Conservation (phyloP, 2,329 filamentous ascomycete species). For the Fusarium chaquense region DNA sequence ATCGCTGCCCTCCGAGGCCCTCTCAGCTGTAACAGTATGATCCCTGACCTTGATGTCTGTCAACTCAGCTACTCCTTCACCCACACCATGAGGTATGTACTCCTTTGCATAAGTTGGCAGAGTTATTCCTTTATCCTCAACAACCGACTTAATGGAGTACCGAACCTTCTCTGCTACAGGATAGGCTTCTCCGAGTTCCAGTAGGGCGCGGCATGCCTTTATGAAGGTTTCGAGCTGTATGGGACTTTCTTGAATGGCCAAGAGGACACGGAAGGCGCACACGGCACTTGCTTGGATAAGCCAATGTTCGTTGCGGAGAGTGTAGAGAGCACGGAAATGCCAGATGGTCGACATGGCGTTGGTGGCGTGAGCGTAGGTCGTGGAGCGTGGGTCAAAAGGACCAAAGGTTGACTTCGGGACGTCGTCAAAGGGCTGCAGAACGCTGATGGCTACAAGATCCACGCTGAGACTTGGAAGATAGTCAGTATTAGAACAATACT, state of each 20-base stretch:
- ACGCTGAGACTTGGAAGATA: background rate
- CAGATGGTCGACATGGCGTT: conserved; percentile 37
- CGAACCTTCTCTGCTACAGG: conserved; percentile 26
- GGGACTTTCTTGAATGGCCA: conserved; percentile 19
- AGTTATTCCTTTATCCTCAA: conserved; percentile 12
- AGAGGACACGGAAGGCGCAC: conserved; percentile 29
- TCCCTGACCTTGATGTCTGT: conserved; percentile 25
- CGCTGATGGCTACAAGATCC: conserved; percentile 25
- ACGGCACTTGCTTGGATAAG: conserved; percentile 23
- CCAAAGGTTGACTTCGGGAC: conserved; percentile 27
- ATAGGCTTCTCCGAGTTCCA: conserved; percentile 23
- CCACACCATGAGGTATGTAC: conserved; percentile 6
- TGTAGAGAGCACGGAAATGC: conserved; percentile 32
- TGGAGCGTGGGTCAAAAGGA: conserved; percentile 17
- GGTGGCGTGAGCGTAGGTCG: conserved; percentile 24
- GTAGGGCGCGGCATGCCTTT: conserved; percentile 28
- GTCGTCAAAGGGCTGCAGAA: conserved; percentile 26
- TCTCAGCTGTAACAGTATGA: conserved; percentile 25
- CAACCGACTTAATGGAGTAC: conserved; percentile 18
- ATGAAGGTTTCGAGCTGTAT: conserved; percentile 33
- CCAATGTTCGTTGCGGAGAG: conserved; percentile 25
- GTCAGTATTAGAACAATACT: background rate
- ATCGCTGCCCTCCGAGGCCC: background rate
- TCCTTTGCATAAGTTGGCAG: conserved; percentile 21
- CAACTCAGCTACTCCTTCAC: conserved; percentile 7